Evolutionary conservation across 805 yeast species (phyloP), one percentile per base, ranked within the genome.

Genomic region (Wickerhamiella hasegawae): DNA sequence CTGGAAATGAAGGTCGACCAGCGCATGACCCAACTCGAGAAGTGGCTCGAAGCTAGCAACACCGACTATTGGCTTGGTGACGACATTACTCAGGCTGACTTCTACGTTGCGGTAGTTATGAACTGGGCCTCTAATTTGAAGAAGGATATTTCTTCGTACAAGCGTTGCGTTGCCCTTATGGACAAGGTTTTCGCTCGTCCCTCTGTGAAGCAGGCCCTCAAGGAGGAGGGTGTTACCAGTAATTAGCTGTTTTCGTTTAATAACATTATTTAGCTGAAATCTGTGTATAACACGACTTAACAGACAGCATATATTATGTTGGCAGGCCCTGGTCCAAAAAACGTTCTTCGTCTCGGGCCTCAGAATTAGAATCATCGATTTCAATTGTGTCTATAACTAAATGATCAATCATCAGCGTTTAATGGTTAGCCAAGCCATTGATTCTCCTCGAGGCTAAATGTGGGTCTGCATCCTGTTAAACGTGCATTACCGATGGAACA

Each of bases 11-110:
- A 16, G 18, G 5, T 12, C 12, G 9, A 27, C 26, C 32, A 27
- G 11, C 36, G 40, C 21, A 14, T 37, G 10, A 16, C 12, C 18
- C 31, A 37, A 30, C 32, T 37, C 23, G 40, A 37, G 33, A 26
- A 26, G n/a, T 10, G 26, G 21, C 25, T 37, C 25, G 36, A 29
- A 8, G 11, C 26, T 15, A n/a, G 14, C 19, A 31, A 30, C 22
- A 23, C 22, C 27, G 14, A 28, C 18, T 34, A 9, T 18, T 20
- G 31, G 30, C 30, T 40, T 16, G 44, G 39, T 17, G 32, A 28
- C 28, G 31, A 40, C 37, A 32, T 37, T 26, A 28, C 39, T n/a
- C 32, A 24, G 32, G 33, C 37, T 21, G 44, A 40, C 21, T 4
- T 40, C 22, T 38, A 38, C 24, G 38, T 41, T 11, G 34, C 34